Evolutionary conservation across 2,329 filamentous ascomycete genomes (phyloP).

Genomic region (Cladorrhinum sp.): DNA sequence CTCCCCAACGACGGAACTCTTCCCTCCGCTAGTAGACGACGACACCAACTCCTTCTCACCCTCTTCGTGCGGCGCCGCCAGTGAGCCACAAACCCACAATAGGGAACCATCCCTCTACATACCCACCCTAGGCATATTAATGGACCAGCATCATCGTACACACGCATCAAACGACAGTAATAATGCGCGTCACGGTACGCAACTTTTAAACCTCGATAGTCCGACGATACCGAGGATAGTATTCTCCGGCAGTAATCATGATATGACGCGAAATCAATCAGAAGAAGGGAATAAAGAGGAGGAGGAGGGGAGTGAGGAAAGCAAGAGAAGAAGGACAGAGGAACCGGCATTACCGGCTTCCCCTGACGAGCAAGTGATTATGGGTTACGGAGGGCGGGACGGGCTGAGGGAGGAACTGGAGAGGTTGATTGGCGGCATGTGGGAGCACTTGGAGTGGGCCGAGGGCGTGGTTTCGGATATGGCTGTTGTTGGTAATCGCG

Average conservation of each 20-base stretch:
- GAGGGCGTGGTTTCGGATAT: background rate
- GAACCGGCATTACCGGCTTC: background rate
- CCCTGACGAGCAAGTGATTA: background rate
- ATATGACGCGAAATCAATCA: no score
- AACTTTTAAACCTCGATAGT: no score
- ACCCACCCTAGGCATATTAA: background rate
- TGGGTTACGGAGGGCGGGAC: background rate
- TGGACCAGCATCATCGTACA: background rate
- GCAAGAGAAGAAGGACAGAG: background rate
- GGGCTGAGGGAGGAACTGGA: conserved; percentile 1
- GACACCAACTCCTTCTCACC: no score
- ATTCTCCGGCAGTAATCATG: no score
- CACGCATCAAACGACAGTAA: background rate
- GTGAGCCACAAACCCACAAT: background rate
- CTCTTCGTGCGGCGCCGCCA: background rate
- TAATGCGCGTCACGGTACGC: background rate
- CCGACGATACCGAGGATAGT: background rate
- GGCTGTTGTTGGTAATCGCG: background rate
- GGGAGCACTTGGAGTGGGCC: conserved; percentile 2
- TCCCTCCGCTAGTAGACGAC: background rate
- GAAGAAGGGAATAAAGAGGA: background rate
- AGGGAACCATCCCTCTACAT: background rate
- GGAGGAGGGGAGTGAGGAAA: background rate
- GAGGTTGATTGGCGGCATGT: conserved; percentile 5
- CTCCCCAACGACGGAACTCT: background rate